phyloP scores from a whole-genome alignment of 306 rosid species.

The Fagus sylvatica region DNA sequence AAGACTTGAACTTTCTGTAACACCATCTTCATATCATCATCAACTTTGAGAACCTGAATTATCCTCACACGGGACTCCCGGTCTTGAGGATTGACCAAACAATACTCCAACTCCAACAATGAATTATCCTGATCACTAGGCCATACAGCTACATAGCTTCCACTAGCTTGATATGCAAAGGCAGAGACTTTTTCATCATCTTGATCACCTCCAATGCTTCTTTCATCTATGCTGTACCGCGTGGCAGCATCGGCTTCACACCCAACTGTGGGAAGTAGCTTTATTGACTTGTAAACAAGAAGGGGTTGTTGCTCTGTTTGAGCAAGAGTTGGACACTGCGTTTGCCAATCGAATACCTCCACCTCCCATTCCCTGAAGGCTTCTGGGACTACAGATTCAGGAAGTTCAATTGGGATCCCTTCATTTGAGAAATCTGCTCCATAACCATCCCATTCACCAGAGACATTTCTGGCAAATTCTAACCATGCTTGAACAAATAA shows the following conservation, averaged over 20 bases:
- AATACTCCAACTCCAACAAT: conserved; percentile 72
- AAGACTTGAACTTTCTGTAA: conserved; percentile 56
- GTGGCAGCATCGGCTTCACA: conserved; percentile 99
- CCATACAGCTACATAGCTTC: conserved; percentile 81
- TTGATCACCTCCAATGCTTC: conserved; percentile 47
- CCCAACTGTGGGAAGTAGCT: conserved; percentile 91
- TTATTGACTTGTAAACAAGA: conserved; percentile 62
- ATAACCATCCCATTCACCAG: conserved; percentile 98
- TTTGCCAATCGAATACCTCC: conserved; percentile 93
- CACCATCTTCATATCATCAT: conserved; percentile 36
- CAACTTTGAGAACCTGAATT: conserved; percentile 56
- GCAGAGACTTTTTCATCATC: conserved; percentile 37
- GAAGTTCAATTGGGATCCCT: conserved; percentile 76
- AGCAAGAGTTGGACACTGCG: conserved; percentile 96
- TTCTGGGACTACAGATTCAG: conserved; percentile 85
- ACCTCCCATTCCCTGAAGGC: conserved; percentile 96
- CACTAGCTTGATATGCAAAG: conserved; percentile 80
- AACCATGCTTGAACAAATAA: conserved; percentile 61
- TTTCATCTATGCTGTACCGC: conserved; percentile 57
- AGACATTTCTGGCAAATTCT: conserved; percentile 70
- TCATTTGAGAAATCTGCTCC: conserved; percentile 80
- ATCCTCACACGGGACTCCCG: conserved; percentile 83
- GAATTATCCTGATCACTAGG: conserved; percentile 29
- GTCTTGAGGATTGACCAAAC: conserved; percentile 84
- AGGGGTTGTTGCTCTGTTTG: conserved; percentile 36